These are phyloP conservation scores for Salix udensis DNA, from an alignment of 345 rosid species.

Conservation along the genomic window DNA sequence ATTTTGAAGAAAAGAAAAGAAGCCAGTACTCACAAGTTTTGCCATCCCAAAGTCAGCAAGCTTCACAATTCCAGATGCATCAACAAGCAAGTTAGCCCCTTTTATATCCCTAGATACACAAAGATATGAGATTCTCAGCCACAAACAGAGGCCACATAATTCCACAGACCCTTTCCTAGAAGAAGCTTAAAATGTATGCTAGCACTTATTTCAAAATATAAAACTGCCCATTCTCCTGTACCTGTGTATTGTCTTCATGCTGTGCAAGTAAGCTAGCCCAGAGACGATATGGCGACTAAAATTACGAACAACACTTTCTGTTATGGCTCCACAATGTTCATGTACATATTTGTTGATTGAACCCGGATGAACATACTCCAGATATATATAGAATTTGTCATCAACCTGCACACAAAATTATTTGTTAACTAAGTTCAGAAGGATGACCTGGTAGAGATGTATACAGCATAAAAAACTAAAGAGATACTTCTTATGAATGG, in stretches of 20 bases:
- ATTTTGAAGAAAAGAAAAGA: background rate
- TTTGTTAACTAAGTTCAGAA: conserved; percentile 11
- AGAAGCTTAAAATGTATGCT: background rate
- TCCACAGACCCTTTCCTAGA: background rate
- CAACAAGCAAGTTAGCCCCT: conserved; percentile 97
- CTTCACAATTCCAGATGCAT: conserved; percentile 91
- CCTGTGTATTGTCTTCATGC: conserved; percentile 91
- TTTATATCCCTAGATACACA: conserved; percentile 74
- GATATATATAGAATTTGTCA: conserved; percentile 77
- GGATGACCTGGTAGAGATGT: conserved; percentile 4
- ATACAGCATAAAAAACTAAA: background rate
- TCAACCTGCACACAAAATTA: conserved; percentile 49
- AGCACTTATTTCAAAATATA: conserved; percentile 2
- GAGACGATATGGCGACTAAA: conserved; percentile 92
- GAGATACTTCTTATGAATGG: background rate
- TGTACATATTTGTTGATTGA: conserved; percentile 80
- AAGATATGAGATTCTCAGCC: conserved; percentile 13
- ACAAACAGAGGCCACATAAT: conserved; percentile 8
- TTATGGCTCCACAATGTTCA: conserved; percentile 89
- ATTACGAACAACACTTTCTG: conserved; percentile 82
- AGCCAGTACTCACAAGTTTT: conserved; percentile 65
- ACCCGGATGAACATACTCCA: conserved; percentile 97
- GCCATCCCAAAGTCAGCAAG: conserved; percentile 99
- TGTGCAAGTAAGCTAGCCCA: conserved; percentile 86
- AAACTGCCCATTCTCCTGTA: conserved; percentile 16